Conservation (phyloP, 371 early-diverging fungal species). For the Mucor circinelloides region DNA sequence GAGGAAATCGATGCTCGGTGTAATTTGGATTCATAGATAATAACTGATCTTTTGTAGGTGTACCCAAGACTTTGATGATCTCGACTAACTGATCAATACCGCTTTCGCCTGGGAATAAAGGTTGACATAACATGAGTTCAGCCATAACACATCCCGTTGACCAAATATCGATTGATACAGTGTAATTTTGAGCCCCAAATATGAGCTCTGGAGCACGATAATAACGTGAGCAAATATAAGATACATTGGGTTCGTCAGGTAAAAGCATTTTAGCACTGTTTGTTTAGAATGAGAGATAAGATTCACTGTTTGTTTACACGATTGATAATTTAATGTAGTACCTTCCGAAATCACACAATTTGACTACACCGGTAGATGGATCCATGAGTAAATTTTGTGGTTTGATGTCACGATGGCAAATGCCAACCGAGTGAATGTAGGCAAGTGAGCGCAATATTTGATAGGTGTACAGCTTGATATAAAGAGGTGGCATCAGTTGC, state of each 20-base stretch:
- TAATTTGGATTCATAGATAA: conserved; percentile 96
- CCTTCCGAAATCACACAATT: conserved; percentile 99
- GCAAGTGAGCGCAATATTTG: conserved; percentile 95
- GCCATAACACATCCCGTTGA: conserved; percentile 99
- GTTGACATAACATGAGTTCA: conserved; percentile 95
- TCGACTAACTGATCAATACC: conserved; percentile 99
- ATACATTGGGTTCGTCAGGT: conserved; percentile 94
- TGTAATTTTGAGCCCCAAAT: conserved; percentile 95
- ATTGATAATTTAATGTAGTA: conserved; percentile 31
- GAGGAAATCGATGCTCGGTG: conserved; percentile 97
- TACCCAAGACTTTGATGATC: conserved; percentile 99
- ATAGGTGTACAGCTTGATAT: conserved; percentile 95
- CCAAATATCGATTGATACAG: conserved; percentile 94
- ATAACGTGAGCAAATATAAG: conserved; percentile 98
- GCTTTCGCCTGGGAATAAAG: conserved; percentile 99
- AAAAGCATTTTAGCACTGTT: conserved; percentile 91
- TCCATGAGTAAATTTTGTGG: conserved; percentile 81
- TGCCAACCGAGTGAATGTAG: conserved; percentile 87
- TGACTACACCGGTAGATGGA: conserved; percentile 82
- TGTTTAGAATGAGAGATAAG: neutral
- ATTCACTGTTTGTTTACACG: neutral
- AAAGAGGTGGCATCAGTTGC: conserved; percentile 87
- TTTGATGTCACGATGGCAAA: conserved; percentile 72
- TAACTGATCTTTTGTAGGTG: conserved; percentile 97
- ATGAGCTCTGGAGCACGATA: conserved; percentile 99